Evolutionary conservation across 306 rosid genomes (phyloP).

Genomic region (Nissolia schottii): DNA sequence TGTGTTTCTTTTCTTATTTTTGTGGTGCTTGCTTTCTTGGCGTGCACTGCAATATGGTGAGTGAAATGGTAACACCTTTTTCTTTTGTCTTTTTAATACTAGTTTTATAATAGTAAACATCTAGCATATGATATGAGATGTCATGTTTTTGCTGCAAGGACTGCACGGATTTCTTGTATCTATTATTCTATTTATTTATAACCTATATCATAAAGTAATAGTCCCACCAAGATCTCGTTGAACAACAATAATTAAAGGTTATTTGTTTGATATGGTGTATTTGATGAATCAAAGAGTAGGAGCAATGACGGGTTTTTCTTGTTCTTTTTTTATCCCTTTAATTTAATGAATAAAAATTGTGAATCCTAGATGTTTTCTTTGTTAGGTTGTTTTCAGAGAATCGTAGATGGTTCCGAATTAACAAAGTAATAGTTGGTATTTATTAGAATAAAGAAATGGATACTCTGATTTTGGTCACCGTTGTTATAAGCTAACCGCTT

Average conservation of each 20-base stretch:
- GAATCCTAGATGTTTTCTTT: not conserved
- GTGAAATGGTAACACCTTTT: conserved; percentile 1
- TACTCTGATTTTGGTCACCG: not conserved
- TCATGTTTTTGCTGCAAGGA: conserved; percentile 1
- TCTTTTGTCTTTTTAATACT: not conserved
- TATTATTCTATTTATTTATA: too few species aligned
- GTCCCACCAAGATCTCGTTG: not conserved
- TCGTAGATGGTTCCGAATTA: not conserved
- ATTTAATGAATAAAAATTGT: too few species aligned
- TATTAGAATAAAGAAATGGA: not conserved
- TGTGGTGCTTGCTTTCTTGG: not conserved
- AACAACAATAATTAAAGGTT: not conserved
- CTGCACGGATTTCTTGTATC: not conserved
- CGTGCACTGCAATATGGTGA: conserved; percentile 8
- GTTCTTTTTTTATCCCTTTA: too few species aligned
- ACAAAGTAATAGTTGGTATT: not conserved
- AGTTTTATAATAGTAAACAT: not conserved
- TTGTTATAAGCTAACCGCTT: not conserved
- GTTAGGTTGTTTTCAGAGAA: not conserved
- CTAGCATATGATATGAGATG: not conserved
- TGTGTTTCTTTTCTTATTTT: not conserved
- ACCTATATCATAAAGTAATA: not conserved
- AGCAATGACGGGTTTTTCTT: not conserved
- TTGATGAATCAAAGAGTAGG: not conserved
- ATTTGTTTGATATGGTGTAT: not conserved